Evolutionary conservation across 805 yeast genomes (phyloP).

Genomic region (Candida lessepsii): DNA sequence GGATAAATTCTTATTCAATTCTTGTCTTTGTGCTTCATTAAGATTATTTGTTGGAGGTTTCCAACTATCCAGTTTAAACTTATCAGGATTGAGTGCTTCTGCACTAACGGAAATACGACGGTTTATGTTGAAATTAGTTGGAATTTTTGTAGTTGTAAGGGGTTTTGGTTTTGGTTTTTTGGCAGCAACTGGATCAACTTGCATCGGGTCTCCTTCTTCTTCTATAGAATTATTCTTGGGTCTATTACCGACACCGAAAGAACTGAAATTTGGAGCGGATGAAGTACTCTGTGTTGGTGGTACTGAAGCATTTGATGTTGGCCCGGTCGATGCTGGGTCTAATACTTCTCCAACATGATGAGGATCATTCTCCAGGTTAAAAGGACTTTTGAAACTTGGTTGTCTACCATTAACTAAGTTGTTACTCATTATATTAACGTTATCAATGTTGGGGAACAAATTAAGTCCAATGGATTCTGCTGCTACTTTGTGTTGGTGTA

Average conservation of each 20-base stretch:
- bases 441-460: constrained; percentile 41
- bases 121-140: constrained; percentile 66
- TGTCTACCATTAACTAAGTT: constrained; percentile 33
- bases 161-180: constrained; percentile 16
- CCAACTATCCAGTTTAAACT: constrained; percentile 66
- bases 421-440: constrained; percentile 27
- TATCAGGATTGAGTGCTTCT: constrained; percentile 77
- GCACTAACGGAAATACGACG: constrained; percentile 91
- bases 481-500: constrained; percentile 49
- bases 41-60: constrained; percentile 68
- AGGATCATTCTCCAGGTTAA: constrained; percentile 52
- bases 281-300: constrained; percentile 23
- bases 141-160: constrained; percentile 31
- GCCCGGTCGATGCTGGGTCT: constrained; percentile 5
- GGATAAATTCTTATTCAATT: constrained; percentile 69
- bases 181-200: constrained; percentile 2
- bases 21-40: constrained; percentile 58
- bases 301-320: constrained; percentile 19
- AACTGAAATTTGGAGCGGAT: constrained; percentile 11
- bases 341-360: constrained; percentile 36
- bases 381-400: constrained; percentile 59
- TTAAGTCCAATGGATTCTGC: constrained; percentile 52
- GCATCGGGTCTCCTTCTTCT: constrained; percentile 12
- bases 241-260: background rate
- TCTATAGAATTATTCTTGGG: constrained; percentile 3